phyloP scores from a whole-genome alignment of 2,329 filamentous ascomycete genomes.

The Cryphonectria parasitica region DNA sequence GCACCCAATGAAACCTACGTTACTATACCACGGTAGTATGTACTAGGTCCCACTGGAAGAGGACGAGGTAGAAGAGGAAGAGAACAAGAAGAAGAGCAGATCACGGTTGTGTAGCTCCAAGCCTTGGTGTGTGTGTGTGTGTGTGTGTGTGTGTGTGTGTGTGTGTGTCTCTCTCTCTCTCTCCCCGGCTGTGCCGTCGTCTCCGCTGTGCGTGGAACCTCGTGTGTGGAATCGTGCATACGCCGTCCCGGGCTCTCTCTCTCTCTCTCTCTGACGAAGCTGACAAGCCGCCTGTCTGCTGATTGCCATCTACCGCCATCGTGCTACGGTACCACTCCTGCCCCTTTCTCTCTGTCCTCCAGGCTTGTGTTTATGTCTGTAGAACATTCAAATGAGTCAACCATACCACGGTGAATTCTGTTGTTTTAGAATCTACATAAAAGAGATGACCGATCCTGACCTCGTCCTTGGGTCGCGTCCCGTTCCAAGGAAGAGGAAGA shows the following conservation, averaged over 20 bases:
- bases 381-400: not conserved
- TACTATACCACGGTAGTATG: not conserved
- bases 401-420: not conserved
- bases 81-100: not conserved
- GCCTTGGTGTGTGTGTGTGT: slow-evolving; percentile 4
- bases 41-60: slow-evolving; percentile 1
- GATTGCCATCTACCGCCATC: not conserved
- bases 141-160: slow-evolving; percentile 13
- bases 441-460: not conserved
- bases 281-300: not conserved
- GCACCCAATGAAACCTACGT: not conserved
- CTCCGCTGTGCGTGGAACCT: slow-evolving; percentile 29
- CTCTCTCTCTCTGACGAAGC: not conserved
- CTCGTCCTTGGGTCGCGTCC: not conserved
- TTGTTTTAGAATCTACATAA: not conserved
- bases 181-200: slow-evolving; percentile 27
- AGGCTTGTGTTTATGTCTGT: not conserved
- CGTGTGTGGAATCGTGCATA: slow-evolving; percentile 25
- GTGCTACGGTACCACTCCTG: not conserved
- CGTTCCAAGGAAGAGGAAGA: not conserved
- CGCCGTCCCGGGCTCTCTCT: slow-evolving; percentile 1
- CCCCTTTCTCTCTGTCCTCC: not conserved
- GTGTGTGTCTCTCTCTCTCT: no score
- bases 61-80: not conserved
- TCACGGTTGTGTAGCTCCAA: not conserved